Conservation (phyloP, 2,329 filamentous ascomycete genomes). For the Xylaria arbuscula region DNA sequence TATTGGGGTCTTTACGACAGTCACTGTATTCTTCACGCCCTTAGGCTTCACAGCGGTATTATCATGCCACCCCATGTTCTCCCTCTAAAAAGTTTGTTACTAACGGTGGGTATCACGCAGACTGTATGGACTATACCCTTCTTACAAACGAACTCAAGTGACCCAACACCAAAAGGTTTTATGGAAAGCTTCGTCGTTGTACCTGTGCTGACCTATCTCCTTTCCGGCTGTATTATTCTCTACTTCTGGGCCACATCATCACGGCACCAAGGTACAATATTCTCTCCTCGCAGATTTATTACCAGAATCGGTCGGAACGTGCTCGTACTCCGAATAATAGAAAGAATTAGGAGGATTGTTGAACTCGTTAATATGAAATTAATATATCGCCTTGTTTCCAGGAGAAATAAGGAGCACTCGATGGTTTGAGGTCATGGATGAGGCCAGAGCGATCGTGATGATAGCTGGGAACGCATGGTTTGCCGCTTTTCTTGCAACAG, state of each 20-base stretch:
- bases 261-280: background rate
- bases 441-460: background rate
- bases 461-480: background rate
- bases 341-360: background rate
- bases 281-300: background rate
- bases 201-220: conserved; percentile 30
- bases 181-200: conserved; percentile 28
- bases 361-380: background rate
- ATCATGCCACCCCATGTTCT: background rate
- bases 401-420: background rate
- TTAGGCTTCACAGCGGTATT: conserved; percentile 32
- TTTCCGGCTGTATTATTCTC: conserved; percentile 20
- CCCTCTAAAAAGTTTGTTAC: background rate
- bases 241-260: conserved; percentile 30
- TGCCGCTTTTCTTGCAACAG: too few relatives aligned
- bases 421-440: background rate
- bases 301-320: background rate
- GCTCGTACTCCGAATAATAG: background rate
- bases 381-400: background rate
- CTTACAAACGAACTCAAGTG: conserved; percentile 13
- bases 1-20: conserved; percentile 33
- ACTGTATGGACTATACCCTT: conserved; percentile 30
- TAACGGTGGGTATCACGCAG: background rate
- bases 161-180: conserved; percentile 22
- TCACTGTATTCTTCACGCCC: conserved; percentile 35